Conservation (phyloP, 805 yeast species). For the Saturnispora zaruensis region DNA sequence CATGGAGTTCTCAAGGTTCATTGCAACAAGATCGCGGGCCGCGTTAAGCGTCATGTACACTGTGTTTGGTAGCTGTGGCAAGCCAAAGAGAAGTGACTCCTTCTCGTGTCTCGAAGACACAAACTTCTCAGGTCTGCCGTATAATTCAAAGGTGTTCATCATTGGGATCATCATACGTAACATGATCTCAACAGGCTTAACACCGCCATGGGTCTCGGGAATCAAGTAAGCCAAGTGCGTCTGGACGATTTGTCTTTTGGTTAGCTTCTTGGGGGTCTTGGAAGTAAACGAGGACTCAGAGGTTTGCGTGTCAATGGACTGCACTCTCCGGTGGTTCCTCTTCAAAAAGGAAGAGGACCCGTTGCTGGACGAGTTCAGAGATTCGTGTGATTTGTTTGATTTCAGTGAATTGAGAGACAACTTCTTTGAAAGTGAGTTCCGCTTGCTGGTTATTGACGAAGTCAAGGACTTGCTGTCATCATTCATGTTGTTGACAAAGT, state of each 20-base stretch:
- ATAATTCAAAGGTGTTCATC: conserved; percentile 59
- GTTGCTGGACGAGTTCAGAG: conserved; percentile 12
- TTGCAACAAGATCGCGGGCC: conserved; percentile 24
- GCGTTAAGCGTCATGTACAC: conserved; percentile 39
- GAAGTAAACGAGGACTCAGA: conserved; percentile 23
- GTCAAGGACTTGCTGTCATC: conserved; percentile 11
- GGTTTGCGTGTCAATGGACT: conserved; percentile 21
- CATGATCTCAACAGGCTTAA: conserved; percentile 63
- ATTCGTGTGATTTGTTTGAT: conserved; percentile 15
- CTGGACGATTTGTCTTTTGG: conserved; percentile 17
- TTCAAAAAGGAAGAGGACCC: conserved; percentile 7
- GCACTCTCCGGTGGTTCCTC: conserved; percentile 18
- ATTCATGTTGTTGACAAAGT: conserved; percentile 20
- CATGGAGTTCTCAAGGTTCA: conserved; percentile 27
- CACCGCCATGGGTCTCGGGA: conserved; percentile 69
- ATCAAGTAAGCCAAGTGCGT: conserved; percentile 33
- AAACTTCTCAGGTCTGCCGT: conserved; percentile 65
- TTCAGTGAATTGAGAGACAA: conserved; percentile 24
- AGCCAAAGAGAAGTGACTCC: conserved; percentile 54
- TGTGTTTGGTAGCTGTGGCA: conserved; percentile 66
- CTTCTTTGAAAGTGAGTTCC: conserved; percentile 19
- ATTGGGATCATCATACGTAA: conserved; percentile 61
- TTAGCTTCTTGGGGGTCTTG: conserved; percentile 18
- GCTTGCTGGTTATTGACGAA: conserved; percentile 2
- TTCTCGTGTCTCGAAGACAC: conserved; percentile 48